Conservation (phyloP, 176 grass and related monocot genomes). For the Thalia dealbata region DNA sequence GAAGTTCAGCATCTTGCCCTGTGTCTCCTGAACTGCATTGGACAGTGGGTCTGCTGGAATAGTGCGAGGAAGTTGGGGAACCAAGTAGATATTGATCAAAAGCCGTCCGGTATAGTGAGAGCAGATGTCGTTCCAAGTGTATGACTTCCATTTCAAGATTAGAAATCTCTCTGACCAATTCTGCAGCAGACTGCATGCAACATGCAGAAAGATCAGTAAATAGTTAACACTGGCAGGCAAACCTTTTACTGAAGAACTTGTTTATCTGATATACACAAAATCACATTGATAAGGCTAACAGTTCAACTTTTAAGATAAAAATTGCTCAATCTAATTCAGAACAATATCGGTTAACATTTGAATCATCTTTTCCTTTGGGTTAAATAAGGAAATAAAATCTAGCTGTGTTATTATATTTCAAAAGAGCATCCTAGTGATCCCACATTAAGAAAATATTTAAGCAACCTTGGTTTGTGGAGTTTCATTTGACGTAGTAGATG, state of each 20-base stretch:
- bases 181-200: not conserved
- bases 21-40: not conserved
- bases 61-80: constrained; percentile 1
- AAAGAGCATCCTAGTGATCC: not conserved
- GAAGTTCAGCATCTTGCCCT: constrained; percentile 7
- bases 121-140: constrained; percentile 16
- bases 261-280: not conserved
- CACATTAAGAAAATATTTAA: not conserved
- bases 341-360: too few species aligned
- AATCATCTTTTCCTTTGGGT: not conserved
- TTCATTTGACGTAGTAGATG: constrained; percentile 12
- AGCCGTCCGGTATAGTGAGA: constrained; percentile 13
- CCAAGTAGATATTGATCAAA: constrained; percentile 10
- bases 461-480: constrained; percentile 12
- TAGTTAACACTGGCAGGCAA: not conserved
- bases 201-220: not conserved
- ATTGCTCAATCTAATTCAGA: too few species aligned
- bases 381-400: not conserved
- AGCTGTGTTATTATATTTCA: not conserved
- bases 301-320: too few species aligned
- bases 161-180: constrained; percentile 10
- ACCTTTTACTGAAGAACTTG: not conserved
- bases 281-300: too few species aligned
- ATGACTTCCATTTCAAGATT: constrained; percentile 17
- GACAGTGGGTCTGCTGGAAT: not conserved